Evolutionary conservation across 129 eudicot species (phyloP), one percentile per base, ranked within the genome.

Genomic region (Artemisia tridentata): DNA sequence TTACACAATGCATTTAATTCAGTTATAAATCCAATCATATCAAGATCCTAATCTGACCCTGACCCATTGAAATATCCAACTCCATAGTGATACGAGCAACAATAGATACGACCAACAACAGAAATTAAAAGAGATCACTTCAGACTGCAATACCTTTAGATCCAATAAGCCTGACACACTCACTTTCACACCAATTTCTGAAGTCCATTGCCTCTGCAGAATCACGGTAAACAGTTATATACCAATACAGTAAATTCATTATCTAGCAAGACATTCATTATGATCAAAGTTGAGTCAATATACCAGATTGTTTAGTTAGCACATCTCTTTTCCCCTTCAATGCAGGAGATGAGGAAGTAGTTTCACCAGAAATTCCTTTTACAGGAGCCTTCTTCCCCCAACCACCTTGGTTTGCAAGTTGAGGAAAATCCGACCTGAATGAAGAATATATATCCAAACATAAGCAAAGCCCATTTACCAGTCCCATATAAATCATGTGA

Each of bases 341-440:
- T 43, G 86, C 76, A 72, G 88, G 85, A 21, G 85, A 75, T 1
- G 88, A 63, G 10, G 86, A 80, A 47, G 65, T 19, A 52, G 18
- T 20, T 23, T 16, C 18, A 14, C 43, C 64, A 27, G 91, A 65
- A 64, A 50, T 58, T 75, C 84, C 96, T 80, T 87, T 93, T 50
- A 55, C 83, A 6, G 93, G 81, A 23, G 86, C 65, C 76, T 55
- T 85, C 77, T 90, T 93, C 67, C 80, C 77, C 96, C 85, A 72
- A 71, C 72, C 68, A 47, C 90, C 82, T 68, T 85, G 95, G 41
- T 69, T 85, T 63, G 85, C 81, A 78, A 89, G 95, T 53, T 85
- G 92, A 25, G 95, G 95, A 77, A 84, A 93, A 63, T 78, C 95
- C 3, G 84, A 74, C 86, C 98, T 93, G 84, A 74, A 80, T 47